Conservation (phyloP, 805 yeast genomes). For the Naumovozyma dairenensis region DNA sequence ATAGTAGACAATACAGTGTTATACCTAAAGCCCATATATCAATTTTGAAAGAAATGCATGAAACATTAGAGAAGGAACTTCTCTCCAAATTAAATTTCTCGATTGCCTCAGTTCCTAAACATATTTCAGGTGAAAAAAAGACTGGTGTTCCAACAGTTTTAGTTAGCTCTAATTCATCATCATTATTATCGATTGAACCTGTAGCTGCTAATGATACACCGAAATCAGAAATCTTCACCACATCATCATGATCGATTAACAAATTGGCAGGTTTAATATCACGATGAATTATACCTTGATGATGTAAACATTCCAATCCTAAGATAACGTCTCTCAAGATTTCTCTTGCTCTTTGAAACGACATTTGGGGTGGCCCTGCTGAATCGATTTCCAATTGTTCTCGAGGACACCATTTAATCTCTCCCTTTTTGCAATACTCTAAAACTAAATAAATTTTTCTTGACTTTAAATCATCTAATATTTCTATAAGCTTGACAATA, state of each 20-base stretch:
- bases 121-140: constrained; percentile 89
- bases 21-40: constrained; percentile 99
- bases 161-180: constrained; percentile 72
- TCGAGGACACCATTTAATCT: constrained; percentile 61
- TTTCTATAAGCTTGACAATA: constrained; percentile 77
- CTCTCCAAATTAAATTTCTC: constrained; percentile 17
- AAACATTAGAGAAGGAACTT: constrained; percentile 25
- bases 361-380: constrained; percentile 55
- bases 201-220: constrained; percentile 66
- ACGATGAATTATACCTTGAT: constrained; percentile 87
- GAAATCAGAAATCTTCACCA: constrained; percentile 87
- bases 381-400: constrained; percentile 34
- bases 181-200: constrained; percentile 9
- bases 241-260: constrained; percentile 56
- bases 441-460: constrained; percentile 83
- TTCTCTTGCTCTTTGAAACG: constrained; percentile 55
- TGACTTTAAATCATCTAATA: constrained; percentile 75
- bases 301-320: constrained; percentile 85
- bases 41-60: constrained; percentile 69
- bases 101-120: constrained; percentile 40
- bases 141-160: constrained; percentile 98
- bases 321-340: constrained; percentile 75
- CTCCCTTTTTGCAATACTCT: constrained; percentile 88
- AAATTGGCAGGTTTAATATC: constrained; percentile 95
- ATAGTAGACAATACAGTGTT: constrained; percentile 79